Base-by-base conservation (phyloP, 1,139 yeast genomes). In the Yamadazyma triangularis region DNA sequence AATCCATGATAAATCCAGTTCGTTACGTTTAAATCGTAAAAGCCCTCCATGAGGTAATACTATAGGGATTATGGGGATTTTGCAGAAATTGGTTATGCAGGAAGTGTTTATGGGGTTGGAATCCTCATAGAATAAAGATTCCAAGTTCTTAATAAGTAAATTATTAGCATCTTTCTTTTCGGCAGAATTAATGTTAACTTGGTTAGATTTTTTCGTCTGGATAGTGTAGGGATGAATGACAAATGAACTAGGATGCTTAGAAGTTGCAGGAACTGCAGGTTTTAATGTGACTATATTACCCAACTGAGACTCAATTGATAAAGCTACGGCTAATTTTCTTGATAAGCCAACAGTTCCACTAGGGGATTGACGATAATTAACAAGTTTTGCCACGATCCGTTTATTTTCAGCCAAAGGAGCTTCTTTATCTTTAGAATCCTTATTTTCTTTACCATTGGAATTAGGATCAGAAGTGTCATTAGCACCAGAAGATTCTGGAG, bases 41-140 rank as follows among this genome's bases (percentile, higher is more conserved):
- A 78, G 42, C 0, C 83, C 93, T 7, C 95, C 95, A 26, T 63
- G 43, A 0, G 84, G 82, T 15, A 83, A 56, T 1, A 68, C 28
- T 1, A 54, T 56, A 0, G 69, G 61, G 4, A 75, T 55, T 0
- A 63, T 59, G 0, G 91, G 88, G 2, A 78, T 40, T 29, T 61
- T 68, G 29, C 61, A 41, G 25, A 56, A 67, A 41, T 73, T 74
- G 0, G 83, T 70, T 16, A 78, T 44, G 0, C 77, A 66, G 0
- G 64, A 43, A 8, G 30, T 30, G 8, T 43, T 36, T 10, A 44
- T 27, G 4, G 37, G 42, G 21, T 28, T 33, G 2, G 34, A 37
- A 1, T 36, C 31, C 3, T 38, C 39, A 28, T 47, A 54, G 12
- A 57, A 39, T 8, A 27, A 9, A 4, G 29, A 18, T 13, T 39